Conservation (phyloP, 1,284 basidiomycete genomes). For the Xerocomus cyaneibrunnescens region DNA sequence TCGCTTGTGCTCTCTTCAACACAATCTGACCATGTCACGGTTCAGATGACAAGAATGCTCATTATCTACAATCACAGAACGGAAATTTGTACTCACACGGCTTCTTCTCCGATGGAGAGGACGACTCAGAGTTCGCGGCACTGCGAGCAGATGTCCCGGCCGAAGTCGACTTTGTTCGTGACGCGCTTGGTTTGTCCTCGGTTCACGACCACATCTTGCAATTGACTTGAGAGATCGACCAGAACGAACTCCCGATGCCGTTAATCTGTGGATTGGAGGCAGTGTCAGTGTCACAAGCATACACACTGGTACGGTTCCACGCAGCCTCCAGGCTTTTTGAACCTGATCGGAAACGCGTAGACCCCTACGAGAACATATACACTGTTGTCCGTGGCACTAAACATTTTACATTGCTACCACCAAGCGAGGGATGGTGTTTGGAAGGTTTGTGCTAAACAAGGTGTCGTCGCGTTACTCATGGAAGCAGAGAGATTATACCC, state of each 20-base stretch:
- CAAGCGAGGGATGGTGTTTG: slow-evolving; percentile 82
- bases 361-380: slow-evolving; percentile 93
- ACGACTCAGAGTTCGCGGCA: slow-evolving; percentile 58
- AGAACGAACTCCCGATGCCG: slow-evolving; percentile 78
- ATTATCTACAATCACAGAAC: slow-evolving; percentile 89
- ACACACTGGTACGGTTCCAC: slow-evolving; percentile 64
- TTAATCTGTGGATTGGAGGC: slow-evolving; percentile 90
- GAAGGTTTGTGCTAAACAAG: slow-evolving; percentile 51
- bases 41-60: slow-evolving; percentile 37
- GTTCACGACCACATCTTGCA: neutral
- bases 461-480: slow-evolving; percentile 6
- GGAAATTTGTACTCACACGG: slow-evolving; percentile 72
- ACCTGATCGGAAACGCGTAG: slow-evolving; percentile 39
- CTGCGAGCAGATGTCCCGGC: slow-evolving; percentile 63
- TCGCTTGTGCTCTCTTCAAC: neutral
- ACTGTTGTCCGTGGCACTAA: slow-evolving; percentile 82
- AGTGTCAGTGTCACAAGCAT: slow-evolving; percentile 75
- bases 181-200: slow-evolving; percentile 65
- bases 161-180: slow-evolving; percentile 72
- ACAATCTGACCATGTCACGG: neutral
- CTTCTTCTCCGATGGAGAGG: slow-evolving; percentile 40
- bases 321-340: neutral
- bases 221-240: slow-evolving; percentile 7
- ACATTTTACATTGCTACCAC: slow-evolving; percentile 82
- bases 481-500: slow-evolving; percentile 62